Evolutionary conservation across 768 basidiomycete species (phyloP), one percentile per base, ranked within the genome.

Genomic region (Amylocystis lapponica): DNA sequence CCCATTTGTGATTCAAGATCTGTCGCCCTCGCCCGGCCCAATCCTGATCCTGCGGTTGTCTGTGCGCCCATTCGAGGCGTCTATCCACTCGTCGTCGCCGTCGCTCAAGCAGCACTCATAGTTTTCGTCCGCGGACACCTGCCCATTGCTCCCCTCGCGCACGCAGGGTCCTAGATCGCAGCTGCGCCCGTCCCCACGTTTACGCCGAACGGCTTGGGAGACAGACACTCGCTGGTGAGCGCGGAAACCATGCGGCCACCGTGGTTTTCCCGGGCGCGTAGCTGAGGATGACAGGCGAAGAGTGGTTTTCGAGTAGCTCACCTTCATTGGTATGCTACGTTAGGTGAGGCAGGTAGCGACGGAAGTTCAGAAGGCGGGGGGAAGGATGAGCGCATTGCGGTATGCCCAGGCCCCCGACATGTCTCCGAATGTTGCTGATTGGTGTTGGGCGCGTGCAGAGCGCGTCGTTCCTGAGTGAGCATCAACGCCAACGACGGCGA

Each of bases 281-380:
- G 17, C 47, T 54, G 27, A 48, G 48, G 49, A 46, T 33, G 47
- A 41, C 40, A 45, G 36, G 43, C 40, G 53, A 78, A 29, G 84
- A 83, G 59, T 68, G 84, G 6, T 90, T 86, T 64, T 84, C 82
- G 34, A 86, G 83, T 50, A 84, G 79, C 47, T 90, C 89, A n/a
- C 57, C 78, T 81, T 9, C 79, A 88, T 59, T 72, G 86, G 33
- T 85, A 85, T 57, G 65, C 60, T 17, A 56, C 66, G 12, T 63
- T 70, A 14, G 62, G 64, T 23, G 67, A 66, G 14, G 65, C 50
- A 20, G 64, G 54, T 5, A 64, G 61, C 39, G 61, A 65, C 29
- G 59, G 66, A 20, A 66, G 72, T 43, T 57, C 68, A 1, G 65
- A 70, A 6, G 72, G 71, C 41, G 59, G 66, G 36, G 64, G 43